phyloP scores from a whole-genome alignment of 345 rosid genomes.

The Eucalyptus sp. region DNA sequence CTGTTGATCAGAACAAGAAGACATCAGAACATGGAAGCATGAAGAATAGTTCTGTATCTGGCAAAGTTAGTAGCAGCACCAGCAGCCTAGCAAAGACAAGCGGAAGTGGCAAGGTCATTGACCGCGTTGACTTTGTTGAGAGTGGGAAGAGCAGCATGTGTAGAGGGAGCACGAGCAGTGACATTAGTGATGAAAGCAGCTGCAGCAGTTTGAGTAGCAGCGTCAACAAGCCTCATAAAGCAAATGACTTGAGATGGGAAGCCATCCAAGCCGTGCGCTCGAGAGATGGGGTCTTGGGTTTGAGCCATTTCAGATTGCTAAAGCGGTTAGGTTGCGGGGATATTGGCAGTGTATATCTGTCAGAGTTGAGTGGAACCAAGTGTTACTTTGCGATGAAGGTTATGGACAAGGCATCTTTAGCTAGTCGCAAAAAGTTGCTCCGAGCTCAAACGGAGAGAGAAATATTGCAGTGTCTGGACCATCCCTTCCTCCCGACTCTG shows the following conservation, averaged over 20 bases:
- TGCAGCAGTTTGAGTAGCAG: slow-evolving; percentile 88
- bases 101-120: not conserved
- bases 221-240: slow-evolving; percentile 80
- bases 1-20: slow-evolving; percentile 52
- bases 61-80: slow-evolving; percentile 61
- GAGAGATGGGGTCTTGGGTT: slow-evolving; percentile 61
- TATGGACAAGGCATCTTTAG: slow-evolving; percentile 90
- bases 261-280: slow-evolving; percentile 76
- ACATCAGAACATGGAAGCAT: slow-evolving; percentile 52
- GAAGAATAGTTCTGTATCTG: slow-evolving; percentile 67
- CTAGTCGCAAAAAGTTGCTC: slow-evolving; percentile 79
- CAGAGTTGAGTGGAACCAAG: slow-evolving; percentile 82
- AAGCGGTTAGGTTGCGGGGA: slow-evolving; percentile 93
- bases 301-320: slow-evolving; percentile 76
- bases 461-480: slow-evolving; percentile 82
- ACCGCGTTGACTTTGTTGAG: slow-evolving; percentile 26
- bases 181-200: slow-evolving; percentile 80
- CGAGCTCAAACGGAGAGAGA: slow-evolving; percentile 95
- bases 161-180: slow-evolving; percentile 93
- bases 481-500: slow-evolving; percentile 85
- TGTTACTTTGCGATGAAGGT: slow-evolving; percentile 94
- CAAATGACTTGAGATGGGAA: slow-evolving; percentile 91
- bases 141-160: slow-evolving; percentile 89
- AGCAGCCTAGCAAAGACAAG: not conserved
- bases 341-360: slow-evolving; percentile 86